These are phyloP conservation scores for Daldinia eschscholtzii DNA, from an alignment of 2,329 filamentous ascomycete species.

Conservation along the genomic window DNA sequence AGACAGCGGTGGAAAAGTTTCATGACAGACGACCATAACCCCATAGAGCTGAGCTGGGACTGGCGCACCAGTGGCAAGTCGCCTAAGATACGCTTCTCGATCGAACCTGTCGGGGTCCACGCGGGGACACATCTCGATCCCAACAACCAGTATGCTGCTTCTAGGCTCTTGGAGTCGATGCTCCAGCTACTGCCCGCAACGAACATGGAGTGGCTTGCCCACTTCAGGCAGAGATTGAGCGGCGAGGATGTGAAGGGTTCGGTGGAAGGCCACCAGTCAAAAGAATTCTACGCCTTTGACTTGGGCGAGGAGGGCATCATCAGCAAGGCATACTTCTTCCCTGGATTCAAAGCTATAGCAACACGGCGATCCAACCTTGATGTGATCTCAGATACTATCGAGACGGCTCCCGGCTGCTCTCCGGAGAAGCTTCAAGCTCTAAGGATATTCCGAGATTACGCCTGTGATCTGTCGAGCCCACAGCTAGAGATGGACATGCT, in stretches of 20 bases:
- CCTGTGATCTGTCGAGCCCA: neutral
- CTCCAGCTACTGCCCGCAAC: neutral
- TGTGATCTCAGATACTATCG: slow-evolving; percentile 1
- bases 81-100: slow-evolving; percentile 12
- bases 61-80: neutral
- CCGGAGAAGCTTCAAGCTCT: slow-evolving; percentile 9
- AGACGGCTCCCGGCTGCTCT: neutral
- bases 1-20: slow-evolving; percentile 2
- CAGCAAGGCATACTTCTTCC: slow-evolving; percentile 9
- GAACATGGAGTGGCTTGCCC: neutral
- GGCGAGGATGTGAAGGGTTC: neutral
- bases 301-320: slow-evolving; percentile 1
- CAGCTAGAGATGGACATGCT: slow-evolving; percentile 7
- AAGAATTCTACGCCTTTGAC: slow-evolving; percentile 8
- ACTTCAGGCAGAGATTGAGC: neutral
- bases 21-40: slow-evolving; percentile 10
- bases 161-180: neutral
- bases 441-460: neutral
- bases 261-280: slow-evolving; percentile 6
- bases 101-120: slow-evolving; percentile 11
- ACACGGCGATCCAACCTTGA: neutral
- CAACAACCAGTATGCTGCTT: neutral
- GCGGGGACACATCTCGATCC: slow-evolving; percentile 5
- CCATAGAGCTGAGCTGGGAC: slow-evolving; percentile 21
- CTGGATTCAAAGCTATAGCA: slow-evolving; percentile 1